Evolutionary conservation across 1,284 basidiomycete genomes (phyloP).

Genomic region (Ganoderma meredithae): DNA sequence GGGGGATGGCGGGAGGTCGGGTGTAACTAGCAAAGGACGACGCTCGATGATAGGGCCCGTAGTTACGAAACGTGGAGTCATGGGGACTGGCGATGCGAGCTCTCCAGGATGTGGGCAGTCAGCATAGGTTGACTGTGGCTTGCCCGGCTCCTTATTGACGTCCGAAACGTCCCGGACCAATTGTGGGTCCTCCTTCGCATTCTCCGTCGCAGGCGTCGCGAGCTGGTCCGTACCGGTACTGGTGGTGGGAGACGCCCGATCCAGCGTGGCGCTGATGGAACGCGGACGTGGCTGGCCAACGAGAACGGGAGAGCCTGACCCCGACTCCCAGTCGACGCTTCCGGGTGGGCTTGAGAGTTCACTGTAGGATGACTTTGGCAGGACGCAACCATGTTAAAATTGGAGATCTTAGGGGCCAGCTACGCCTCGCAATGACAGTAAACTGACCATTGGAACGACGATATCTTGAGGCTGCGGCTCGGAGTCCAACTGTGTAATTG

Average conservation of each 20-base stretch:
- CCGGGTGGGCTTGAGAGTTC: background rate
- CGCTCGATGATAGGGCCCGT: background rate
- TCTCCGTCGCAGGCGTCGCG: background rate
- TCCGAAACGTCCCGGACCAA: background rate
- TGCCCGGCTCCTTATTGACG: background rate
- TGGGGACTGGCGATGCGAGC: background rate
- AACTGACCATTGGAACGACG: background rate
- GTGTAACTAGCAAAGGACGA: background rate
- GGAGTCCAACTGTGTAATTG: background rate
- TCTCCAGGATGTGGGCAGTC: background rate
- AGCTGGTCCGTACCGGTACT: background rate
- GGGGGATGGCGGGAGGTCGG: background rate
- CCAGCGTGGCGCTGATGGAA: background rate
- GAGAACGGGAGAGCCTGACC: background rate
- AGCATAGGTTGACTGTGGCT: background rate
- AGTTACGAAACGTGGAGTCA: background rate
- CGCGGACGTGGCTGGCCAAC: background rate
- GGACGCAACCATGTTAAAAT: background rate
- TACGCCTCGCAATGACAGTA: background rate
- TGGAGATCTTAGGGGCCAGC: background rate
- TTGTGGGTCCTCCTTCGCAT: background rate
- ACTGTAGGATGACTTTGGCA: background rate
- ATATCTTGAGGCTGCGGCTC: background rate
- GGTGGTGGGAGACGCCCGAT: background rate
- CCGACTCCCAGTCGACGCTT: background rate